Base-by-base conservation (phyloP, 805 yeast species). In the Phaffomyces thermotolerans region DNA sequence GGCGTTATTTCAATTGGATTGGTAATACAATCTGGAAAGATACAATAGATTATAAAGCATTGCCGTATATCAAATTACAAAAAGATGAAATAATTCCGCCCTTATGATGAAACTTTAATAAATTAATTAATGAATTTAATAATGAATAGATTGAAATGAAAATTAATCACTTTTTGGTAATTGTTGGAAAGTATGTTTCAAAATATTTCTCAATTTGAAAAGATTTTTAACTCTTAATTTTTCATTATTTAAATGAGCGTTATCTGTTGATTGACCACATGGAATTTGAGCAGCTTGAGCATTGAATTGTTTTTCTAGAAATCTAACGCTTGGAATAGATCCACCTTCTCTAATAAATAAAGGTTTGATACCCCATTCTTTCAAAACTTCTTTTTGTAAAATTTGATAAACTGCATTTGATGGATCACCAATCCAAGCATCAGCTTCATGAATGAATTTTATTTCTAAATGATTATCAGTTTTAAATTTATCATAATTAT, bases 221-320 rank as follows among this genome's bases (percentile, higher is more conserved):
- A 90, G 70, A 57, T 91, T 91, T 33, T 80, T 68, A 22, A 91
- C 77, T 44, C 98, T 68, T 38, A 91, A 62, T 49, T 93, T 75
- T 64, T 91, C 99, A 58, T 93, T 84, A 56, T 82, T 79, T 54
- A 91, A 73, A 67, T 91, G 99, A 1, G 97, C 98, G 56, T 88
- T 87, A 61, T 93, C 98, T 36, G 93, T 79, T 2, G 91, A 76
- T 66, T 91, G 99, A 0, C 98, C 99, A 58, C 97, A 88, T 3
- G 99, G 98, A 30, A 93, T 76, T 62, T 93, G 98, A 1, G 91
- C 95, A 2, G 96, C 98, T 23, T 87, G 86, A 4, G 98, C 96
- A 41, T 72, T 63, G 52, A 91, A 85, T 12, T 75, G 68, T 60
- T 85, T 85, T 55, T 91, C 99, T 51, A 91, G 65, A 47, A 83